phyloP scores from a whole-genome alignment of 441 rosid genomes.

The Populus hybrid region DNA sequence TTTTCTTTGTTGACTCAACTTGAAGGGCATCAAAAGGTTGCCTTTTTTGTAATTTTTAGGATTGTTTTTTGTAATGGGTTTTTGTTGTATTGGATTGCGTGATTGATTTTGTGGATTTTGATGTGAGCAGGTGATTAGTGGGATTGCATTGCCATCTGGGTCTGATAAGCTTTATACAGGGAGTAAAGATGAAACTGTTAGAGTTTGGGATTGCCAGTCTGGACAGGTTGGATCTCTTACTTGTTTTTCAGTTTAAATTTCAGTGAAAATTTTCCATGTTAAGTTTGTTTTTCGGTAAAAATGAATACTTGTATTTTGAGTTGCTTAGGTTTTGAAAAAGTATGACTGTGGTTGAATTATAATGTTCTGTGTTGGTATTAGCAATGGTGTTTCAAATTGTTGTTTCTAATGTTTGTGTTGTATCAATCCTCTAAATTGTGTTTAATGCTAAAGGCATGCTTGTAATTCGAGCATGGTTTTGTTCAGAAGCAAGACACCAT shows the following conservation, averaged over 20 bases:
- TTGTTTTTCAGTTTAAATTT: background rate
- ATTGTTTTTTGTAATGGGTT: background rate
- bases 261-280: background rate
- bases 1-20: slow-evolving; percentile 71
- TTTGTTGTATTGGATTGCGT: background rate
- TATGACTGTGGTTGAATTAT: background rate
- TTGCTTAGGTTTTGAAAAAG: background rate
- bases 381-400: background rate
- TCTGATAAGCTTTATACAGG: slow-evolving; percentile 92
- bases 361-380: background rate
- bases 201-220: slow-evolving; percentile 92
- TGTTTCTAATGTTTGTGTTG: background rate
- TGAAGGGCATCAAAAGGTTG: slow-evolving; percentile 86
- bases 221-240: slow-evolving; percentile 61
- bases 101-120: slow-evolving; percentile 7
- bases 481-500: background rate
- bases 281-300: background rate
- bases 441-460: background rate
- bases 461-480: background rate
- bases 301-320: background rate
- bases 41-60: background rate
- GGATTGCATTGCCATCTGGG: slow-evolving; percentile 81
- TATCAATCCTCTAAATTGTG: background rate
- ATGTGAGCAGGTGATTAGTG: slow-evolving; percentile 64
- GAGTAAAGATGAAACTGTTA: slow-evolving; percentile 79